Evolutionary conservation across 495 filamentous ascomycete species (phyloP).

Genomic region (Talaromyces stipitatus): DNA sequence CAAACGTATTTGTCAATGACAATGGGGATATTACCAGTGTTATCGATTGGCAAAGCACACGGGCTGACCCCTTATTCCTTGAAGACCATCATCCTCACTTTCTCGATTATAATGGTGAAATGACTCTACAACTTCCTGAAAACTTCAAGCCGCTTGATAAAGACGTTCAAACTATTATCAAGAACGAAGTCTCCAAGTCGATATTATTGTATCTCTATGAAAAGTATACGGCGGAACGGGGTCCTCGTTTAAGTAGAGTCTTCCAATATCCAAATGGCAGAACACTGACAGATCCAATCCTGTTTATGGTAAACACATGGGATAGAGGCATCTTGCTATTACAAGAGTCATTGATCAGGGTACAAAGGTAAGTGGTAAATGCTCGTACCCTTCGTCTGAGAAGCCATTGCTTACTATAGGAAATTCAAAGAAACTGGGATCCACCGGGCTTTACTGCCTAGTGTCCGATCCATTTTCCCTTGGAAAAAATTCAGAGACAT

Average conservation of each 20-base stretch:
- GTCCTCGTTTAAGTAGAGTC: constrained; percentile 12
- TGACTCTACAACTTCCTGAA: constrained; percentile 16
- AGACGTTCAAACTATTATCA: constrained; percentile 18
- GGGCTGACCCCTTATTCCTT: constrained; percentile 18
- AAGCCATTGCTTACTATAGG: background rate
- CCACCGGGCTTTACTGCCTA: constrained; percentile 16
- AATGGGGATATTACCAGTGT: constrained; percentile 17
- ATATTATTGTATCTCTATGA: constrained; percentile 22
- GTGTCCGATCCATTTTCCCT: constrained; percentile 25
- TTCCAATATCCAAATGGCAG: constrained; percentile 22
- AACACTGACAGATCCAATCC: constrained; percentile 18
- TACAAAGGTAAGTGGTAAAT: constrained; percentile 11
- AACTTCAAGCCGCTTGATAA: constrained; percentile 17
- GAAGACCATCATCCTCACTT: constrained; percentile 16
- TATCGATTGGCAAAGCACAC: constrained; percentile 26
- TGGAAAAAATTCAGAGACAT: constrained; percentile 21
- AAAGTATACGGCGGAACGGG: constrained; percentile 11
- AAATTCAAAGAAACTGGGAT: constrained; percentile 1
- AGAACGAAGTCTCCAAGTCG: constrained; percentile 19
- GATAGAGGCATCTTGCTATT: constrained; percentile 27
- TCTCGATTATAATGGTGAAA: constrained; percentile 19
- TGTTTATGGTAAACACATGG: constrained; percentile 24
- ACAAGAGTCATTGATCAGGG: constrained; percentile 17
- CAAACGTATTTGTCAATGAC: constrained; percentile 27
- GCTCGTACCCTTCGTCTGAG: background rate